Evolutionary conservation across 768 basidiomycete genomes (phyloP).

Genomic region (Tremella fuciformis): DNA sequence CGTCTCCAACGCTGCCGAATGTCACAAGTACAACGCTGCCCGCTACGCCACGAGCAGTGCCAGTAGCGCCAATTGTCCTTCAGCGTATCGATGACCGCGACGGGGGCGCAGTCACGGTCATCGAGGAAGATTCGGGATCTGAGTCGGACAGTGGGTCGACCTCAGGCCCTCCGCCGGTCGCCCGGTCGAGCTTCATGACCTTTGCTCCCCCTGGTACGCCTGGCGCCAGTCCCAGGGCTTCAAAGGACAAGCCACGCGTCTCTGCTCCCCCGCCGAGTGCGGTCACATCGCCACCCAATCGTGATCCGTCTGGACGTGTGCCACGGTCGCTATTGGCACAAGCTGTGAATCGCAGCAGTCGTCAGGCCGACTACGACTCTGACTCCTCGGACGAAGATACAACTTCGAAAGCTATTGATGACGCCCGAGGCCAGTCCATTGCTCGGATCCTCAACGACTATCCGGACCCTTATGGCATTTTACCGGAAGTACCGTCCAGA

Average conservation of each 20-base stretch:
- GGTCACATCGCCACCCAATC: no score
- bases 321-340: neutral
- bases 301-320: no score
- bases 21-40: neutral
- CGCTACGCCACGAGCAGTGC: neutral
- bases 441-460: constrained; percentile 14
- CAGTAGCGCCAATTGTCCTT: constrained; percentile 16
- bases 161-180: neutral
- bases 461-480: constrained; percentile 40
- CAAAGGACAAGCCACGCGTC: neutral
- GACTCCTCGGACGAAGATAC: neutral
- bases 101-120: constrained; percentile 9
- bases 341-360: neutral
- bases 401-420: neutral
- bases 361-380: neutral
- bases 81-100: constrained; percentile 20
- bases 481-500: neutral
- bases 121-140: constrained; percentile 10
- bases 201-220: neutral
- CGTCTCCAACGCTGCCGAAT: neutral
- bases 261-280: no score
- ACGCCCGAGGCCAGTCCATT: neutral
- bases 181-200: neutral
- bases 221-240: neutral
- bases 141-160: neutral